Evolutionary conservation across 495 filamentous ascomycete genomes (phyloP), one percentile per base, ranked within the genome.

Genomic region (Arthonia radiata): DNA sequence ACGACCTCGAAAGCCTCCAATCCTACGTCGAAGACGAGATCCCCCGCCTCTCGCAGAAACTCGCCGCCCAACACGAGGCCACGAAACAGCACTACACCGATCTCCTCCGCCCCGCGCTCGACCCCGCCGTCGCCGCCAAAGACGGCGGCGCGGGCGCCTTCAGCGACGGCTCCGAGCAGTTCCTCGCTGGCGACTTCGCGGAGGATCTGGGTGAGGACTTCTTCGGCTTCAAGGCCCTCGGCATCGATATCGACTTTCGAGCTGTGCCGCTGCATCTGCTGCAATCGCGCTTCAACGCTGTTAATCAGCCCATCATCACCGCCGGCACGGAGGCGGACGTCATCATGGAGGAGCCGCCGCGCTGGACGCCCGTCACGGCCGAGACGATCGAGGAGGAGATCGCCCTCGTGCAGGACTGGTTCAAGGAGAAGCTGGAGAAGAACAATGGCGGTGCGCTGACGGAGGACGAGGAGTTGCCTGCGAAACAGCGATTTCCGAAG

Each of bases 171-270:
- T 91, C 80, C 39, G 86, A 99, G 36, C 83, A 94, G 46, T 99
- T 99, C 38, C 66, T 93, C 27, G 76, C 75, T 19, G 86, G 86
- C 27, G 83, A 94, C 42, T 99, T 93, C 44, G 86, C 86, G 1
- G 86, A 91, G 49, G 86, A 94, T 38, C 71, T 94, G 17, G 82
- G 78, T 32, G 86, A 93, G 49, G 86, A 99, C 51, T 99, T 92
- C 61, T 94, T 99, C 37, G 86, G 86, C 6, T 93, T 99, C 61
- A 83, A 82, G 45, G 83, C 90, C 35, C 59, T 94, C 18, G 86
- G 86, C 11, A 57, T 97, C 16, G 83, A 90, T 39, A 68, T 64
- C 31, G 86, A 97, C 41, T 69, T 93, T 41, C 78, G 80, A 9
- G 82, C 75, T 18, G 86, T 99, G 17, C 86, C 86, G 12, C 57